These are phyloP conservation scores for Cucurbita maxima DNA, from an alignment of 306 rosid genomes.

Conservation along the genomic window DNA sequence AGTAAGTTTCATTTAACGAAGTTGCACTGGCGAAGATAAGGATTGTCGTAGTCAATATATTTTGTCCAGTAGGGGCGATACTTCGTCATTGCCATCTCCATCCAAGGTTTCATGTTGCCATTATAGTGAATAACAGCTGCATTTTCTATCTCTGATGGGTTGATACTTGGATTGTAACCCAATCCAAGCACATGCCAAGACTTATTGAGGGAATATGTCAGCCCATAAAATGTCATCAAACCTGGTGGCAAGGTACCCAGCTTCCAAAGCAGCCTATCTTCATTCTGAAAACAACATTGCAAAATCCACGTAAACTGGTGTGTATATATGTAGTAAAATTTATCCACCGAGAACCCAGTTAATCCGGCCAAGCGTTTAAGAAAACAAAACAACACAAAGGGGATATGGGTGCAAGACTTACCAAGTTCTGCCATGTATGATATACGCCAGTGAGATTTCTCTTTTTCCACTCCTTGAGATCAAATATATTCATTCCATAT, in stretches of 20 bases:
- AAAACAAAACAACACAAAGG: neutral
- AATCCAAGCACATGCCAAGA: conserved; percentile 98
- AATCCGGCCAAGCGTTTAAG: neutral
- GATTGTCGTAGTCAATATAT: conserved; percentile 60
- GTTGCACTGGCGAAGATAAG: conserved; percentile 59
- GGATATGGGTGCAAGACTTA: conserved; percentile 27
- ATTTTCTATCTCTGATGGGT: conserved; percentile 39
- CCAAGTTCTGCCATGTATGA: conserved; percentile 99
- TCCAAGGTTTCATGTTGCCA: conserved; percentile 97
- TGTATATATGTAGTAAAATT: neutral
- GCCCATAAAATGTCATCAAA: conserved; percentile 76
- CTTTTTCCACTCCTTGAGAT: conserved; percentile 82
- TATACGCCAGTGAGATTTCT: conserved; percentile 83
- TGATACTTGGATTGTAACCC: conserved; percentile 85
- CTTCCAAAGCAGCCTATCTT: conserved; percentile 85
- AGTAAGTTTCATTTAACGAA: conserved; percentile 24
- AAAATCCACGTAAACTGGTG: neutral
- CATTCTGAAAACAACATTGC: conserved; percentile 42
- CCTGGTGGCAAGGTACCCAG: conserved; percentile 95
- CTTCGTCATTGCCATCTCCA: conserved; percentile 80
- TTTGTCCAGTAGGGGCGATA: conserved; percentile 74
- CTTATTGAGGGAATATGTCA: conserved; percentile 69
- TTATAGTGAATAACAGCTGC: conserved; percentile 92
- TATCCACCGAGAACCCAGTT: neutral
- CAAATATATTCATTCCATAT: conserved; percentile 89